Conservation (phyloP, 2,329 filamentous ascomycete species). For the Diaporthe sp. region DNA sequence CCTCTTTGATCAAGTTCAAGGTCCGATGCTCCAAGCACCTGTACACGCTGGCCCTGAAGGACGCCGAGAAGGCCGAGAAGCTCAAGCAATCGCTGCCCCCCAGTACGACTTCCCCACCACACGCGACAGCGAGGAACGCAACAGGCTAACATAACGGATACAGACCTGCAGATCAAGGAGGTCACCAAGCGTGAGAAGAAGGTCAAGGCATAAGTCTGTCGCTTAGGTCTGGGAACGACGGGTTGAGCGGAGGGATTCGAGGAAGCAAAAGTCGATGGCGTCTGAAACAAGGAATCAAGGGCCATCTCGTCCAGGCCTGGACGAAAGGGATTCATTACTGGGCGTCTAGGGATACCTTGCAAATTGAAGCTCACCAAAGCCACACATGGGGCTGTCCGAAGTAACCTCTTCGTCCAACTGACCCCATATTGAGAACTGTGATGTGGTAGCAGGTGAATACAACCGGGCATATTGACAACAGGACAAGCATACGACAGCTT, state of each 20-base stretch:
- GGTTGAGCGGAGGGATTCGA: slow-evolving; percentile 47
- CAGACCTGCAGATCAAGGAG: slow-evolving; percentile 68
- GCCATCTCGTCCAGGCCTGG: slow-evolving; percentile 49
- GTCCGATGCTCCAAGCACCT: slow-evolving; percentile 97
- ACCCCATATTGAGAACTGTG: slow-evolving; percentile 11
- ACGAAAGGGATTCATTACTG: slow-evolving; percentile 57
- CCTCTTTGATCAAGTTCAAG: slow-evolving; percentile 99
- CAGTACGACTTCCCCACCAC: slow-evolving; percentile 73
- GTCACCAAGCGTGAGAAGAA: slow-evolving; percentile 73
- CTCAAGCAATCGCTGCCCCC: slow-evolving; percentile 99
- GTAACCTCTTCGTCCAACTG: neutral
- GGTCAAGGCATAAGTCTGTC: slow-evolving; percentile 55
- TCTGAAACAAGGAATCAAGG: slow-evolving; percentile 43
- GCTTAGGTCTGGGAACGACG: slow-evolving; percentile 39
- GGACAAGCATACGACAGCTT: slow-evolving; percentile 38
- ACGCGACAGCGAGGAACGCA: neutral
- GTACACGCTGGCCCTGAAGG: slow-evolving; percentile 99
- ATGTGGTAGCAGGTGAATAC: slow-evolving; percentile 48
- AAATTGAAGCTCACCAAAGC: slow-evolving; percentile 57
- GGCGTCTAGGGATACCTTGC: slow-evolving; percentile 71
- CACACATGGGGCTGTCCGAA: slow-evolving; percentile 45
- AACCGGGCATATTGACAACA: slow-evolving; percentile 45
- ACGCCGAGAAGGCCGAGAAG: slow-evolving; percentile 99
- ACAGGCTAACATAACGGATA: slow-evolving; percentile 53
- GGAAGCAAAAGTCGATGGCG: slow-evolving; percentile 43